phyloP scores from a whole-genome alignment of 2,329 filamentous ascomycete genomes.

The Cladosporium sp. region DNA sequence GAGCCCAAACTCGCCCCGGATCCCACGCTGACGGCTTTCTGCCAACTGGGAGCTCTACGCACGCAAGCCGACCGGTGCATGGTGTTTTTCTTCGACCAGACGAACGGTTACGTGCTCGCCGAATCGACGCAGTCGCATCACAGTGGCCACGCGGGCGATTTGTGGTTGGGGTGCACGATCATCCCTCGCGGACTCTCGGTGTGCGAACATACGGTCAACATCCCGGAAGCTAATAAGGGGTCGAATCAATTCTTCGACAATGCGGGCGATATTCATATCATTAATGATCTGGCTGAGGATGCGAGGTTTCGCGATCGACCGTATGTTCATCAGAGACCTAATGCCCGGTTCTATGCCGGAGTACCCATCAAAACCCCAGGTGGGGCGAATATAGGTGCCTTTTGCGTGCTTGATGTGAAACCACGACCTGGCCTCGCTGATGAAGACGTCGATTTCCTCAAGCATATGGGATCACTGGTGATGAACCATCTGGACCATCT shows the following conservation, averaged over 20 bases:
- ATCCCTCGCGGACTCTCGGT: slow-evolving; percentile 28
- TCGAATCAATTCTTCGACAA: slow-evolving; percentile 15
- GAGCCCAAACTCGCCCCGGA: slow-evolving; percentile 34
- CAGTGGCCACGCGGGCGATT: slow-evolving; percentile 18
- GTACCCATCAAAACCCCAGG: slow-evolving; percentile 58
- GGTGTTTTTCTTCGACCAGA: slow-evolving; percentile 50
- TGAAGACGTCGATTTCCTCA: slow-evolving; percentile 52
- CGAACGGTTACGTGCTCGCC: slow-evolving; percentile 50
- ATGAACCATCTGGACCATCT: slow-evolving; percentile 60
- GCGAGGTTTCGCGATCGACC: slow-evolving; percentile 25
- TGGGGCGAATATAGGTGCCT: slow-evolving; percentile 57
- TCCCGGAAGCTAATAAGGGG: slow-evolving; percentile 18
- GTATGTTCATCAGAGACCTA: slow-evolving; percentile 26
- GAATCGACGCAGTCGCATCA: slow-evolving; percentile 47
- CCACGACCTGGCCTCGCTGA: slow-evolving; percentile 49
- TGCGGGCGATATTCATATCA: slow-evolving; percentile 19
- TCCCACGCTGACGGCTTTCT: slow-evolving; percentile 42
- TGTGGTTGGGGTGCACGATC: slow-evolving; percentile 27
- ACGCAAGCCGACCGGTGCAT: slow-evolving; percentile 47
- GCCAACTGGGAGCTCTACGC: slow-evolving; percentile 50
- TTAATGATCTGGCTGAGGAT: slow-evolving; percentile 27
- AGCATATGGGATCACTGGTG: slow-evolving; percentile 53
- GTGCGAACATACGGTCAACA: slow-evolving; percentile 29
- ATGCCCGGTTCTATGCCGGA: slow-evolving; percentile 50
- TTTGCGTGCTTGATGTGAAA: slow-evolving; percentile 55